These are phyloP conservation scores for Alternaria sp. DNA, from an alignment of 2,329 filamentous ascomycete species.

Conservation along the genomic window DNA sequence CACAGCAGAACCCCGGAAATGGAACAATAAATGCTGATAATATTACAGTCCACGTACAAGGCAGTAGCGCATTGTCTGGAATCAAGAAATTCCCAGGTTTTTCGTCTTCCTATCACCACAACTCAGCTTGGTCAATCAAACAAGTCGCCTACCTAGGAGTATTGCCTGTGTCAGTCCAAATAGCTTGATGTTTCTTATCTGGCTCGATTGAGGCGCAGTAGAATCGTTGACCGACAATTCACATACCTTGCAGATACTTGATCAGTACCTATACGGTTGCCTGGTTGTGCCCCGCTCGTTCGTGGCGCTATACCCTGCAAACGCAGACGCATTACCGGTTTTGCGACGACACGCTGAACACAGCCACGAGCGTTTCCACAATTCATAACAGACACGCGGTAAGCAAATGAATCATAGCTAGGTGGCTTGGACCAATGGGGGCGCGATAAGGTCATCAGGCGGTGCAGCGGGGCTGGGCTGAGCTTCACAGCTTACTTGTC, in stretches of 20 bases:
- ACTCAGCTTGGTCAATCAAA: too few species aligned
- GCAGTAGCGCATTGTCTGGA: too few species aligned
- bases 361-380: constrained; percentile 17
- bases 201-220: background rate
- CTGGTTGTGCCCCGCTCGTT: constrained; percentile 23
- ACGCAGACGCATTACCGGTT: background rate
- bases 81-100: too few species aligned
- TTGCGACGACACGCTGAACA: constrained; percentile 4
- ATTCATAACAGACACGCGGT: constrained; percentile 6
- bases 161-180: too few species aligned
- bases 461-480: constrained; percentile 14
- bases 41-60: too few species aligned
- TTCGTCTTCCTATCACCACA: too few species aligned
- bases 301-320: background rate
- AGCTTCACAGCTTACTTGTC: background rate
- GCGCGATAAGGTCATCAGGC: background rate
- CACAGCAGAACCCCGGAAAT: too few species aligned
- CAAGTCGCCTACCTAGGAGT: too few species aligned
- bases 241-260: background rate
- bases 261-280: constrained; percentile 1
- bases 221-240: background rate
- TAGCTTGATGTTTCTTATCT: too few species aligned
- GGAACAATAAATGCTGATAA: too few species aligned
- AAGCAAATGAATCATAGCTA: constrained; percentile 9
- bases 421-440: background rate